Conservation (phyloP, 176 grass and related monocot species). For the Rhynchospora breviuscula region DNA sequence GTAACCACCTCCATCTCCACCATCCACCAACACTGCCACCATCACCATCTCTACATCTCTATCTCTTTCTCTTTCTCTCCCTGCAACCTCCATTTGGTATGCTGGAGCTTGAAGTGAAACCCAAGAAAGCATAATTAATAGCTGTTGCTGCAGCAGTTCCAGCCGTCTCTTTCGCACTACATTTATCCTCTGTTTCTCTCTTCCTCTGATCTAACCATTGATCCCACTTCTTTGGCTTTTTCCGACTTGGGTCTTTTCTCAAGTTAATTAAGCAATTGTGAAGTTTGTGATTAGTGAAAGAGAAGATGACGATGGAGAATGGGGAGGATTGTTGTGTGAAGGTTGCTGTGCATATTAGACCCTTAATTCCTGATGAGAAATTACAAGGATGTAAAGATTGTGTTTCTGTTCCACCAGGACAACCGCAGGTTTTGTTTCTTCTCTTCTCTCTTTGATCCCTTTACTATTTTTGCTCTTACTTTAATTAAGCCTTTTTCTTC, state of each 20-base stretch:
- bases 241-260: background rate
- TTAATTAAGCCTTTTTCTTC: background rate
- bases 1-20: constrained; percentile 26
- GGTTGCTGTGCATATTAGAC: constrained; percentile 91
- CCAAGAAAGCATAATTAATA: constrained; percentile 70
- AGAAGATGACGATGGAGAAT: constrained; percentile 79
- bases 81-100: constrained; percentile 22
- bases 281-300: background rate
- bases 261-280: constrained; percentile 6
- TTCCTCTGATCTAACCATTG: constrained; percentile 5
- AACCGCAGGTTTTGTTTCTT: constrained; percentile 60
- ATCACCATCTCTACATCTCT: constrained; percentile 33
- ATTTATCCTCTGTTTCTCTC: constrained; percentile 41
- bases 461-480: background rate
- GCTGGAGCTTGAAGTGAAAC: constrained; percentile 55
- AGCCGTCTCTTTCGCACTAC: constrained; percentile 24
- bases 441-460: background rate
- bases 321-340: constrained; percentile 96
- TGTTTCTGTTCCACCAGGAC: constrained; percentile 53
- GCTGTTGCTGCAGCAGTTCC: constrained; percentile 37
- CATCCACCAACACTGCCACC: constrained; percentile 38
- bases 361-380: constrained; percentile 96
- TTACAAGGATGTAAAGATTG: constrained; percentile 95
- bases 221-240: constrained; percentile 19
- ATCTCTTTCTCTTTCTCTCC: background rate